Percentiles rank a stretch among this genome's conserved stretches.
These are phyloP conservation scores for Lactarius deliciosus DNA, from an alignment of 768 basidiomycete species.

Conservation along the genomic window DNA sequence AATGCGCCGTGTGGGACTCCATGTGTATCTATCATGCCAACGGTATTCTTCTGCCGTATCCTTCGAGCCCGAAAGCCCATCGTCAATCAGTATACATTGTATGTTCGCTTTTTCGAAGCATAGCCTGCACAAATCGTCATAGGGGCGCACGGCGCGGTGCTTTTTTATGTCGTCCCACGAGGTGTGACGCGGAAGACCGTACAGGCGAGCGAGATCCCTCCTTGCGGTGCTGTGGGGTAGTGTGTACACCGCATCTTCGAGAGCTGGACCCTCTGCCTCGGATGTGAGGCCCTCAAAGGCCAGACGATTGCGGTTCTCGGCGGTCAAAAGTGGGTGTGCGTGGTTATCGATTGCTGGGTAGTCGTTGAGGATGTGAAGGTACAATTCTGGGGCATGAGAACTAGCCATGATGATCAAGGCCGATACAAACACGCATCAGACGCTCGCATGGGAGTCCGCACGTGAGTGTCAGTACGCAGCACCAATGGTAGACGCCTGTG, in stretches of 20 bases:
- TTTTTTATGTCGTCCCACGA: conserved; percentile 63
- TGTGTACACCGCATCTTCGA: conserved; percentile 52
- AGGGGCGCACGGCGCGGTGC: conserved; percentile 45
- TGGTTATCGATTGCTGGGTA: conserved; percentile 77
- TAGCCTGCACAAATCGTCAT: conserved; percentile 54
- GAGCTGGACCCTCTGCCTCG: conserved; percentile 59
- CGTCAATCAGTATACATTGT: conserved; percentile 70
- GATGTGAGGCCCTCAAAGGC: conserved; percentile 66
- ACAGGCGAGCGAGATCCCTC: conserved; percentile 52
- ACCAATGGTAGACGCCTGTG: not conserved
- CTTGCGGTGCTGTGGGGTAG: conserved; percentile 60
- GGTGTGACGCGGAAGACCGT: conserved; percentile 39
- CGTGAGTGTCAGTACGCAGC: not conserved
- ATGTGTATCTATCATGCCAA: conserved; percentile 66
- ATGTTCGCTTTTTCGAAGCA: conserved; percentile 60
- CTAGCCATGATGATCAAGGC: not conserved
- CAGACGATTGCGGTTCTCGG: conserved; percentile 43
- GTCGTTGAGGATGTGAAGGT: conserved; percentile 21
- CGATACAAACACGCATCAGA: not conserved
- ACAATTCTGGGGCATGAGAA: conserved; percentile 8
- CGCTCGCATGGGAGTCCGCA: not conserved
- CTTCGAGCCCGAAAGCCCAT: conserved; percentile 55
- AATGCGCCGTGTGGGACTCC: conserved; percentile 54
- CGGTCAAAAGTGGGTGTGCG: conserved; percentile 66
- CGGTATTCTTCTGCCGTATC: conserved; percentile 49